Evolutionary conservation across 2,329 filamentous ascomycete genomes (phyloP).

Genomic region (Colletotrichum gloeosporioides): DNA sequence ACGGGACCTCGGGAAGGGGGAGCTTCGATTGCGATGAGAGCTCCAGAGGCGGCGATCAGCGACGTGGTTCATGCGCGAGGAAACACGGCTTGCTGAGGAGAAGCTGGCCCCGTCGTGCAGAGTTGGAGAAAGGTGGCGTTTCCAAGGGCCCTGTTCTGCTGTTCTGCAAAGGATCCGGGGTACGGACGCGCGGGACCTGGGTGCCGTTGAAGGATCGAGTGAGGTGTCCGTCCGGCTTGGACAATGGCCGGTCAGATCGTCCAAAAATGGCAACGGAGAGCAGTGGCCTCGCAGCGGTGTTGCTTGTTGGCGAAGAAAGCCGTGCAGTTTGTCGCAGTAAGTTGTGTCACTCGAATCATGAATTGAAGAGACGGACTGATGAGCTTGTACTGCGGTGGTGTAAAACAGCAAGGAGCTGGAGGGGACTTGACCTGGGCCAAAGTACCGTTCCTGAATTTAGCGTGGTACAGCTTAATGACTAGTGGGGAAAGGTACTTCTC

Average conservation of each 20-base stretch:
- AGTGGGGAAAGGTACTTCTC: background rate
- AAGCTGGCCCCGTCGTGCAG: background rate
- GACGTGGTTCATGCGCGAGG: background rate
- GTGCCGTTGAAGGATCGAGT: background rate
- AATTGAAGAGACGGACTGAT: background rate
- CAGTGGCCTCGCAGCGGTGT: background rate
- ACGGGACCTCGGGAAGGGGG: background rate
- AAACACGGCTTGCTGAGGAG: background rate
- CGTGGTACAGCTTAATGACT: background rate
- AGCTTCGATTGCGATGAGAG: background rate
- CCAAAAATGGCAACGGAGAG: background rate
- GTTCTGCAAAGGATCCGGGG: background rate
- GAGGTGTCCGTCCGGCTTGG: conserved; percentile 3
- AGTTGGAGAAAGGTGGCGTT: background rate
- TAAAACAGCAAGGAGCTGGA: too few species aligned
- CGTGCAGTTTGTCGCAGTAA: background rate
- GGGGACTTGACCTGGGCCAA: background rate
- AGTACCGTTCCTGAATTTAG: conserved; percentile 1
- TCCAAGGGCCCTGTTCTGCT: background rate
- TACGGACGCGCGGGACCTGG: background rate
- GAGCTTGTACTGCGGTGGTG: too few species aligned
- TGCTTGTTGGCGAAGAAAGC: background rate
- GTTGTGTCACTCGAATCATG: background rate
- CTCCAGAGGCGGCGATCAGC: background rate
- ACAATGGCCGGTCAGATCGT: background rate